A percentile compares a stretch with the other conserved stretches of the same genome.
Evolutionary conservation across 2,329 filamentous ascomycete genomes (phyloP).

Genomic region (Microdochium trichocladiopsis): DNA sequence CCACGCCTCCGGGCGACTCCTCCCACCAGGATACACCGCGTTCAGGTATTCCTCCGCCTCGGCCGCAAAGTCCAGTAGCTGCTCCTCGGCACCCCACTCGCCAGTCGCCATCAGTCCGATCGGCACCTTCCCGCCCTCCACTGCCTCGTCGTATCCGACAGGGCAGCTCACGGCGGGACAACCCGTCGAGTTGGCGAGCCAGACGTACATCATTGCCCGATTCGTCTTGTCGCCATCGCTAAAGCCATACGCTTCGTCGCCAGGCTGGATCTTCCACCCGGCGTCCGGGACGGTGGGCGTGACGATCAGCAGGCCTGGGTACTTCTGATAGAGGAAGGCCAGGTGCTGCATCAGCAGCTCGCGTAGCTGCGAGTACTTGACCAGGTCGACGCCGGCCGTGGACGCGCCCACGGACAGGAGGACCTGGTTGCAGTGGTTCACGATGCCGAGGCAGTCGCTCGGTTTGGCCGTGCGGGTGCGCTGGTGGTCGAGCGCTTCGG

Average conservation of each 20-base stretch:
- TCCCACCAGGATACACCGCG: slow-evolving; percentile 36
- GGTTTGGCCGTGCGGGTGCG: slow-evolving; percentile 11
- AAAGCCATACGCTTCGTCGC: slow-evolving; percentile 62
- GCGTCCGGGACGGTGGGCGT: slow-evolving; percentile 70
- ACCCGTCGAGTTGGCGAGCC: slow-evolving; percentile 76
- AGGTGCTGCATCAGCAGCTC: slow-evolving; percentile 74
- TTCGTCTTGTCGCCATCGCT: slow-evolving; percentile 67
- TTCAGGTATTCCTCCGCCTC: slow-evolving; percentile 51
- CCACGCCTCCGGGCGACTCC: slow-evolving; percentile 47
- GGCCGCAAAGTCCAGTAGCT: slow-evolving; percentile 51
- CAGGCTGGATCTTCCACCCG: slow-evolving; percentile 60
- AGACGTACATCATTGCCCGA: slow-evolving; percentile 79
- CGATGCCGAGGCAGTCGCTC: slow-evolving; percentile 14
- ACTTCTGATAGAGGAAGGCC: slow-evolving; percentile 42
- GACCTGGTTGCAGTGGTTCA: slow-evolving; percentile 63
- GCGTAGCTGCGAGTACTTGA: slow-evolving; percentile 68
- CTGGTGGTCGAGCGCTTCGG: slow-evolving; percentile 53
- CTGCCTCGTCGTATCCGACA: slow-evolving; percentile 59
- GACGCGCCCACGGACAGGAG: slow-evolving; percentile 58
- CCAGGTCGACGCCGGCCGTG: slow-evolving; percentile 61
- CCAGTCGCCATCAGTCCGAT: slow-evolving; percentile 57
- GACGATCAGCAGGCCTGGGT: slow-evolving; percentile 57
- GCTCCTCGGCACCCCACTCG: slow-evolving; percentile 62
- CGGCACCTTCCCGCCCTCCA: slow-evolving; percentile 52
- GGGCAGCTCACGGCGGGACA: slow-evolving; percentile 70